Evolutionary conservation across 2,329 filamentous ascomycete species (phyloP).

Genomic region (Didymosphaeria variabile): DNA sequence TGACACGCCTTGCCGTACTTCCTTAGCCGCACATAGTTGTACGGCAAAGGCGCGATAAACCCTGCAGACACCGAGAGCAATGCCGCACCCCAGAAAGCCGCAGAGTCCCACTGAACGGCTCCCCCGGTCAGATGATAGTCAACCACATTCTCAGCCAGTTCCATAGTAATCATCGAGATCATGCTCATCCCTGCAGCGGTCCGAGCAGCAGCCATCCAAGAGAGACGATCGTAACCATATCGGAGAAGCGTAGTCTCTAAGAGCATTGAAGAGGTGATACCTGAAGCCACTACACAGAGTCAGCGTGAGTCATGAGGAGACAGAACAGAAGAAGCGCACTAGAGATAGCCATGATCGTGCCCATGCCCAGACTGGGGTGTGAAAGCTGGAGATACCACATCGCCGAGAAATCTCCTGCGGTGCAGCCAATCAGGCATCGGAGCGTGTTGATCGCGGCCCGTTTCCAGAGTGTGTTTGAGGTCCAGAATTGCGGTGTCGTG

Average conservation of each 20-base stretch:
- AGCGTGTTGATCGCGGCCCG: slow-evolving; percentile 64
- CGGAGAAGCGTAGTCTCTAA: slow-evolving; percentile 63
- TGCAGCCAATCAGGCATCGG: slow-evolving; percentile 65
- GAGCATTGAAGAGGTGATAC: slow-evolving; percentile 61
- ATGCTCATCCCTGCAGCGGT: slow-evolving; percentile 68
- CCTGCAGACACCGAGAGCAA: slow-evolving; percentile 55
- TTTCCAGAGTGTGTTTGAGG: slow-evolving; percentile 54
- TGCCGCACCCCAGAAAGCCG: slow-evolving; percentile 63
- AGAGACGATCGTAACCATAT: slow-evolving; percentile 58
- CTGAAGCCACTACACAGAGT: slow-evolving; percentile 57
- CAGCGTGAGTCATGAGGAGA: not conserved
- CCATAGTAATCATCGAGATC: slow-evolving; percentile 68
- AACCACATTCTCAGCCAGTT: slow-evolving; percentile 63
- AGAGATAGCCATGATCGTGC: slow-evolving; percentile 61
- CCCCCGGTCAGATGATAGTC: slow-evolving; percentile 66
- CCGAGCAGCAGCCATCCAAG: slow-evolving; percentile 58
- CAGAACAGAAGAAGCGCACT: slow-evolving; percentile 32
- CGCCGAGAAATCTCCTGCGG: slow-evolving; percentile 64
- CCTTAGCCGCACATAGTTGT: slow-evolving; percentile 61
- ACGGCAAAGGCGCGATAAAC: slow-evolving; percentile 62
- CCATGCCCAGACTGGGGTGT: slow-evolving; percentile 58
- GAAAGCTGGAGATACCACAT: slow-evolving; percentile 65
- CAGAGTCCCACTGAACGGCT: slow-evolving; percentile 56
- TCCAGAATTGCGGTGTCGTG: slow-evolving; percentile 43
- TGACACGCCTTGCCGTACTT: slow-evolving; percentile 62